Base-by-base conservation (phyloP, 805 yeast species). In the Pichia eremophila region DNA sequence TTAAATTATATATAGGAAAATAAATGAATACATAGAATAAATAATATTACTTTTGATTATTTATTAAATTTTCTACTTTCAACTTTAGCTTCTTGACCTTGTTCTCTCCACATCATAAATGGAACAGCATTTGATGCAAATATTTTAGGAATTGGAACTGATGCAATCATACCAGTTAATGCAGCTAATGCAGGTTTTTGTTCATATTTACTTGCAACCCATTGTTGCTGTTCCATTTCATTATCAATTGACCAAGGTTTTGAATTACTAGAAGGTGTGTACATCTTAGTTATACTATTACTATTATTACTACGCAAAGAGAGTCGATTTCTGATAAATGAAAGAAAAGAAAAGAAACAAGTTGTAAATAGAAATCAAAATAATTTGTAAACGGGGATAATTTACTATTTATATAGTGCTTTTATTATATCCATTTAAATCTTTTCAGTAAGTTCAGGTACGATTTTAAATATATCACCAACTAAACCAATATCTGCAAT, bases 371-470 rank as follows among this genome's bases (percentile, higher is more conserved):
- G 5, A 29, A 29, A 22, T 22, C n/a, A n/a, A 22, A 22, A 22
- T 19, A 19, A 19, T 22, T 22, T 7, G 6, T 22, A 22, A 22
- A 22, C 25, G 25, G 25, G 25, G 25, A 22, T 22, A 22, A 7
- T 22, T 22, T 22, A 22, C 5, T 22, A 22, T 22, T 22, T 22
- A 22, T 22, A 22, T 22, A 22, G 25, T 22, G 25, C 1, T 12
- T 15, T 14, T 10, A 27, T 35, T 11, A 17, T 18, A 8, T 1
- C 6, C 5, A 6, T 3, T 59, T 63, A 75, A 52, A 87, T 64
- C 69, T 89, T 88, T 52, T 77, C 73, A 42, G 95, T 85, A 55
- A 91, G 72, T 69, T 93, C 95, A n/a, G 99, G 98, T 41, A 91
- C 79, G 39, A 83, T 77, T 56, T 85, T 86, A 56, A 81, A 85